phyloP scores from a whole-genome alignment of 169 alveolate species.

The Cyclospora cayetanensis region DNA sequence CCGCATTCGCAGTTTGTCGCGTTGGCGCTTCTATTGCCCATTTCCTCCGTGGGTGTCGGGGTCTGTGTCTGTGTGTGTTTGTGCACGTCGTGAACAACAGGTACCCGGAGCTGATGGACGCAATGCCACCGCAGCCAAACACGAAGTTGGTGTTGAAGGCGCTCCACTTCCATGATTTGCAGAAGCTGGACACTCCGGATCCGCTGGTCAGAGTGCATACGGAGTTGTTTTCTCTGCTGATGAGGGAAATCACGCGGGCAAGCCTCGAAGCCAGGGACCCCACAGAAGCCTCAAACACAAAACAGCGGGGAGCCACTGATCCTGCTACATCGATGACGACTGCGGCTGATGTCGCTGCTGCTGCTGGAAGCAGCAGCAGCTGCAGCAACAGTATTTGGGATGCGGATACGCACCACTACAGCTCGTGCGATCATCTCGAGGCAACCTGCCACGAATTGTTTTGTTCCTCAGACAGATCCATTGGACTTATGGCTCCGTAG shows the following conservation, averaged over 20 bases:
- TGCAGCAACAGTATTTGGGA: slow-evolving; percentile 19
- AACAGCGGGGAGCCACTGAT: not conserved
- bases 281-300: not conserved
- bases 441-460: slow-evolving; percentile 70
- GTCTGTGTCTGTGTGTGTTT: not conserved
- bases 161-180: slow-evolving; percentile 83
- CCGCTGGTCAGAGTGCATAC: slow-evolving; percentile 84
- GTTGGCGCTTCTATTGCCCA: not conserved
- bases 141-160: slow-evolving; percentile 55
- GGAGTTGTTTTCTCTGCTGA: slow-evolving; percentile 80
- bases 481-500: slow-evolving; percentile 65
- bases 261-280: slow-evolving; percentile 33
- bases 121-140: slow-evolving; percentile 69
- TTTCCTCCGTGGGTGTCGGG: not conserved
- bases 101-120: slow-evolving; percentile 63
- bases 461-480: slow-evolving; percentile 62
- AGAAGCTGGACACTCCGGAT: slow-evolving; percentile 82
- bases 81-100: not conserved
- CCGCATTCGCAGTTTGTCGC: no score
- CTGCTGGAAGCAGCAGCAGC: slow-evolving; percentile 1
- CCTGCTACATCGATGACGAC: slow-evolving; percentile 15
- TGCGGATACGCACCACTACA: slow-evolving; percentile 29
- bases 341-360: not conserved
- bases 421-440: slow-evolving; percentile 65
- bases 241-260: slow-evolving; percentile 74